Percentiles rank a stretch among this genome's conserved stretches.
Conservation (phyloP, 306 rosid species). For the Acacia melanoxylon region DNA sequence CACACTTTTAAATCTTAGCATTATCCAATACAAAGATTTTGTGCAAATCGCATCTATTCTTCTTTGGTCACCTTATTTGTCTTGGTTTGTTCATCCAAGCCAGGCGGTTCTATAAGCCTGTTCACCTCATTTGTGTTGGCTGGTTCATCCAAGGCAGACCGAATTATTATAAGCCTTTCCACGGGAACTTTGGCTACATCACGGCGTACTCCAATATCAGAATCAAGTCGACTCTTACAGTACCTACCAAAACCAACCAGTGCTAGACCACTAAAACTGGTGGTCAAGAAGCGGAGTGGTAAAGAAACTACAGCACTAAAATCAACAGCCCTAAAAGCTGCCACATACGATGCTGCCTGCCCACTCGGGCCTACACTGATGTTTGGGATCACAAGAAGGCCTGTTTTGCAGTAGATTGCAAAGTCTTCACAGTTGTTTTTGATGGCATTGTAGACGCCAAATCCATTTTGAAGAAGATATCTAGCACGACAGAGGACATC, state of each 20-base stretch:
- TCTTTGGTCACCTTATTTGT: conserved; percentile 30
- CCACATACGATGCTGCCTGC: conserved; percentile 60
- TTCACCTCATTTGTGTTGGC: conserved; percentile 26
- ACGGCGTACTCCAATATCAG: conserved; percentile 71
- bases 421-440: conserved; percentile 87
- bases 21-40: background rate
- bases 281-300: conserved; percentile 57
- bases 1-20: background rate
- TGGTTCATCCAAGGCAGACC: background rate
- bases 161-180: conserved; percentile 50
- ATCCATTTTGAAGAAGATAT: conserved; percentile 80
- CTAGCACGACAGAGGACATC: conserved; percentile 61
- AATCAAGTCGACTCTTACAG: conserved; percentile 52
- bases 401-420: conserved; percentile 89
- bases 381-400: conserved; percentile 59
- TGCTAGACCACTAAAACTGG: conserved; percentile 55
- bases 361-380: conserved; percentile 74
- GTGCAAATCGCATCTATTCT: conserved; percentile 33
- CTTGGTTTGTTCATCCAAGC: conserved; percentile 30
- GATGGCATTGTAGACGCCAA: conserved; percentile 62
- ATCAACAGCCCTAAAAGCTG: conserved; percentile 29
- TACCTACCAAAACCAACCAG: conserved; percentile 54
- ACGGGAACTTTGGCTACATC: conserved; percentile 69
- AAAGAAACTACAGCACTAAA: conserved; percentile 53
- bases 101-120: conserved; percentile 35